Conservation (phyloP, 331 rosid genomes). For the Malus hybrid region DNA sequence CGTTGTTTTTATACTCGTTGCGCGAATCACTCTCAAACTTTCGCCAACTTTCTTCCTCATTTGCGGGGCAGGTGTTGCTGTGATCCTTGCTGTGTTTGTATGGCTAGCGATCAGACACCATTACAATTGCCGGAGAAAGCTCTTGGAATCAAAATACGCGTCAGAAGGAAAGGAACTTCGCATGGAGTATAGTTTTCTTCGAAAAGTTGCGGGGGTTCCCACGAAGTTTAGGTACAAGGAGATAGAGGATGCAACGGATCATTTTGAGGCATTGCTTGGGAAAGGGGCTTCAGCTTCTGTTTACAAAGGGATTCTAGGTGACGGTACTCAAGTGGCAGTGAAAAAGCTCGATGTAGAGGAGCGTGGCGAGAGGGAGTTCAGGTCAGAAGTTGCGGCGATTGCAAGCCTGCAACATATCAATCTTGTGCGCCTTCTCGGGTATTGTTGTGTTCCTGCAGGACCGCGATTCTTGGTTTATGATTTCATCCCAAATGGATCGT, state of each 20-base stretch:
- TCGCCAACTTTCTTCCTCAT: constrained; percentile 64
- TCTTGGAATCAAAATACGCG: constrained; percentile 34
- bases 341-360: constrained; percentile 57
- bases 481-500: constrained; percentile 62
- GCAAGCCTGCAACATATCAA: constrained; percentile 79
- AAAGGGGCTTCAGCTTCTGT: constrained; percentile 71
- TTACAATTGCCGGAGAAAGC: constrained; percentile 36
- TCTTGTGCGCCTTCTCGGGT: constrained; percentile 67
- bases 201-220: constrained; percentile 86
- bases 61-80: constrained; percentile 56
- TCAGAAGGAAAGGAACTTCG: constrained; percentile 83
- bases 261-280: constrained; percentile 53
- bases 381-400: constrained; percentile 89
- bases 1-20: constrained; percentile 35
- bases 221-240: constrained; percentile 63
- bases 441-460: constrained; percentile 40
- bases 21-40: constrained; percentile 37
- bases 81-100: constrained; percentile 46
- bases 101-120: constrained; percentile 44
- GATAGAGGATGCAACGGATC: constrained; percentile 73
- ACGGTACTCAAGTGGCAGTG: constrained; percentile 82
- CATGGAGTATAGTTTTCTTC: constrained; percentile 74
- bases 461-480: constrained; percentile 74
- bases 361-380: constrained; percentile 65
- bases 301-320: constrained; percentile 72